phyloP scores from a whole-genome alignment of 306 rosid genomes.

The Inga leiocalycina region DNA sequence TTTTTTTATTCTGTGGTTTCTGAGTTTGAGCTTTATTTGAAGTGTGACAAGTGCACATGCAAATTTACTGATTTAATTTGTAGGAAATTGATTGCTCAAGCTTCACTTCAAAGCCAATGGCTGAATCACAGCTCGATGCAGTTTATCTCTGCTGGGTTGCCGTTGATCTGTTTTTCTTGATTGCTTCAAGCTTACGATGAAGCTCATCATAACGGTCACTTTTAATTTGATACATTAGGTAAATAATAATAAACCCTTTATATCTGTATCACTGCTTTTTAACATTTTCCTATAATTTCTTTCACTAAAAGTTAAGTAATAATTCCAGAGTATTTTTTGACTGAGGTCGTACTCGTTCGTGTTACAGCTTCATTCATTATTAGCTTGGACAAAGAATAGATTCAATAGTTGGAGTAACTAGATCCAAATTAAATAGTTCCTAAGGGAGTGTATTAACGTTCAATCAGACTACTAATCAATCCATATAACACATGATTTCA shows the following conservation, averaged over 20 bases:
- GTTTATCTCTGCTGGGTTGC: background rate
- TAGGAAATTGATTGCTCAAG: background rate
- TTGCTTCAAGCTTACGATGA: slow-evolving; percentile 4
- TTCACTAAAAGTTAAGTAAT: background rate
- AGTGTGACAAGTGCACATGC: background rate
- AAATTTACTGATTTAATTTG: background rate
- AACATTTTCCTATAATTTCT: background rate
- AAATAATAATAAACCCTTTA: background rate
- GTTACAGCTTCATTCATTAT: too few species aligned
- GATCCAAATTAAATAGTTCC: background rate
- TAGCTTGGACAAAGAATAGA: background rate
- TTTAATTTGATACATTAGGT: background rate
- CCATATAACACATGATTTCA: background rate
- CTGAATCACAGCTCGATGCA: background rate
- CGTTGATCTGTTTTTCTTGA: background rate
- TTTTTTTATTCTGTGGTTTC: background rate
- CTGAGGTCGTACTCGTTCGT: background rate
- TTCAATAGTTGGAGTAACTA: background rate
- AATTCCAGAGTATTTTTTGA: background rate
- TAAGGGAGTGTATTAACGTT: background rate
- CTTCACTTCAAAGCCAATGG: slow-evolving; percentile 12
- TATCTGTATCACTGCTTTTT: background rate
- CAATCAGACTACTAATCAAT: background rate
- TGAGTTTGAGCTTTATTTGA: background rate
- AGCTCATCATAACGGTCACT: background rate